These are phyloP conservation scores for Ustilaginoidea virens DNA, from an alignment of 2,329 filamentous ascomycete species.

Conservation along the genomic window DNA sequence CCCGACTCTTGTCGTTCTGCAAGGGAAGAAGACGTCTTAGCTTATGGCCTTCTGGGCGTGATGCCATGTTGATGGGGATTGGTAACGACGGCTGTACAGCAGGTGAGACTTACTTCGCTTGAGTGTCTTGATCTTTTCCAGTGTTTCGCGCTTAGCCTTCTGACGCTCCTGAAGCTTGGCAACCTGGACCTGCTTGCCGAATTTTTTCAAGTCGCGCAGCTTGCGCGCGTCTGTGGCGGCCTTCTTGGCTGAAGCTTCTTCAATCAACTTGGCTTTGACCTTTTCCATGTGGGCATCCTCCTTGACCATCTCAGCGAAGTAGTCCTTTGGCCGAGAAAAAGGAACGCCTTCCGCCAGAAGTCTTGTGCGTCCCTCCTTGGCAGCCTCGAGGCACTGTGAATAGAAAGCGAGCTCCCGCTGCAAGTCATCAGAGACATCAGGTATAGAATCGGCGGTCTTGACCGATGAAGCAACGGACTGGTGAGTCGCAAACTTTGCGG, in stretches of 20 bases:
- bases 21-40: background rate
- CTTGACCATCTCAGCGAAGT: slow-evolving; percentile 99
- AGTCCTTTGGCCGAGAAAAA: slow-evolving; percentile 83
- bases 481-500: slow-evolving; percentile 68
- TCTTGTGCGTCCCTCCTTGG: slow-evolving; percentile 52
- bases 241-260: slow-evolving; percentile 86
- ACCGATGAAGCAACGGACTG: slow-evolving; percentile 57
- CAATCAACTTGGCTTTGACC: slow-evolving; percentile 83
- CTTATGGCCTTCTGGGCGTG: too few species aligned
- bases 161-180: slow-evolving; percentile 89
- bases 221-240: slow-evolving; percentile 81
- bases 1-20: slow-evolving; percentile 68
- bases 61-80: too few species aligned
- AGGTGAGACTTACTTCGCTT: slow-evolving; percentile 67
- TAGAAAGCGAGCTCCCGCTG: slow-evolving; percentile 89
- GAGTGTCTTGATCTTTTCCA: slow-evolving; percentile 88
- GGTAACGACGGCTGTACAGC: slow-evolving; percentile 5
- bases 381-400: slow-evolving; percentile 71
- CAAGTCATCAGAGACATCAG: slow-evolving; percentile 80
- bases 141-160: slow-evolving; percentile 79
- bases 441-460: slow-evolving; percentile 50
- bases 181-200: slow-evolving; percentile 95
- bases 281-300: slow-evolving; percentile 96
- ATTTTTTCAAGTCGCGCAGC: slow-evolving; percentile 93
- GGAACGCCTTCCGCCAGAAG: slow-evolving; percentile 70